Evolutionary conservation across 2,329 filamentous ascomycete genomes (phyloP).

Genomic region (Calonectria montana): DNA sequence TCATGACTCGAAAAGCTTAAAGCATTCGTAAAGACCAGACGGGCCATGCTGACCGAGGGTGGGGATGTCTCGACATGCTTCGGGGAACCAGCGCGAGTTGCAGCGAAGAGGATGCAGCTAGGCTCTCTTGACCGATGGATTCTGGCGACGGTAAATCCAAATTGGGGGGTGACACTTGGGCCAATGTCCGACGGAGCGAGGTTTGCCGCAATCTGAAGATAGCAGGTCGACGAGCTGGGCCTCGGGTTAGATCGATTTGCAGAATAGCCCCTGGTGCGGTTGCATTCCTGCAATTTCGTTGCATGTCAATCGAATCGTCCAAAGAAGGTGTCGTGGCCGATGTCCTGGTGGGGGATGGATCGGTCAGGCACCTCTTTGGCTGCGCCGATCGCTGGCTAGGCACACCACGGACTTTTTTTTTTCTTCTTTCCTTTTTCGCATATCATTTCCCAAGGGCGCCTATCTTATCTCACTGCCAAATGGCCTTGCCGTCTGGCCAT

Average conservation of each 20-base stretch:
- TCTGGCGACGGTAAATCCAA: neutral
- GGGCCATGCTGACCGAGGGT: slow-evolving; percentile 6
- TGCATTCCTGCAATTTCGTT: slow-evolving; percentile 40
- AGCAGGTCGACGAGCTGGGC: neutral
- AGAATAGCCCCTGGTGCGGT: neutral
- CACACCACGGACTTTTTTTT: neutral
- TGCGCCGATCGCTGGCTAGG: neutral
- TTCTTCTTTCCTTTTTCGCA: neutral
- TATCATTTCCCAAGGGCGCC: neutral
- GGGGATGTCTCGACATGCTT: neutral
- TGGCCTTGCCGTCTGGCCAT: neutral
- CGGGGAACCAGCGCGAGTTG: neutral
- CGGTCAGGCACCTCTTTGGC: neutral
- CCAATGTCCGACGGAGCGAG: neutral
- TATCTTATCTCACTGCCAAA: neutral
- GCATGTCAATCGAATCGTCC: neutral
- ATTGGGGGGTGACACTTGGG: neutral
- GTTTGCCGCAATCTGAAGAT: neutral
- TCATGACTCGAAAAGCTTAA: slow-evolving; percentile 20
- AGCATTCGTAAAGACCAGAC: slow-evolving; percentile 3
- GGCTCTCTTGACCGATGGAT: neutral
- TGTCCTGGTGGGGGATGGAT: neutral
- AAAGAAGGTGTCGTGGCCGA: neutral
- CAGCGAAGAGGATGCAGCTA: neutral
- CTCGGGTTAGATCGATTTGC: neutral